phyloP scores from a whole-genome alignment of 331 rosid species.

The Malus hybrid region DNA sequence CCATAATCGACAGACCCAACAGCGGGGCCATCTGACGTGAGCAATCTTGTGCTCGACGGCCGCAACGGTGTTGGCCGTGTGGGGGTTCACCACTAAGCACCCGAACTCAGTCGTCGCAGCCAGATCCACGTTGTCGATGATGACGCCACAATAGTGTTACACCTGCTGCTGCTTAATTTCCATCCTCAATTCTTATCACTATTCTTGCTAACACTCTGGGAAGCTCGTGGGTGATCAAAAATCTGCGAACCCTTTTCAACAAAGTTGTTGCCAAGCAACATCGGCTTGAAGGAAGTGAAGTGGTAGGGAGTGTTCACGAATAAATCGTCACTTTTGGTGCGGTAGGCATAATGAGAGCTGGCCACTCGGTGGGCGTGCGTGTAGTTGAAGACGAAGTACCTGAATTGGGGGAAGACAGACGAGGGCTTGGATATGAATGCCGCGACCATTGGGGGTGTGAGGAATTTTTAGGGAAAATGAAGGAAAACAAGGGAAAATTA shows the following conservation, averaged over 20 bases:
- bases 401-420: slow-evolving; percentile 37
- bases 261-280: slow-evolving; percentile 53
- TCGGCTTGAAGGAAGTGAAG: slow-evolving; percentile 66
- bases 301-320: slow-evolving; percentile 45
- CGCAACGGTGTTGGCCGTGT: too few relatives aligned
- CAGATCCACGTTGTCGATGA: too few relatives aligned
- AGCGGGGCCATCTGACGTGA: too few relatives aligned
- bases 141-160: slow-evolving; percentile 23
- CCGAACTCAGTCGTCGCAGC: too few relatives aligned
- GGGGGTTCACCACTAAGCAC: too few relatives aligned
- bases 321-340: slow-evolving; percentile 32
- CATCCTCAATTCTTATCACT: slow-evolving; percentile 17
- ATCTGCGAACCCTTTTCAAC: slow-evolving; percentile 23
- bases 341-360: slow-evolving; percentile 34
- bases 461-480: neutral
- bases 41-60: too few relatives aligned
- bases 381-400: slow-evolving; percentile 42
- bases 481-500: neutral
- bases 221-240: slow-evolving; percentile 5
- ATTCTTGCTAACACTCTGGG: neutral
- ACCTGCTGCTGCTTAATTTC: slow-evolving; percentile 8
- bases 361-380: slow-evolving; percentile 36
- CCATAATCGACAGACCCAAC: too few relatives aligned
- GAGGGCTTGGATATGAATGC: slow-evolving; percentile 63
- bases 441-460: slow-evolving; percentile 38